Base-by-base conservation (phyloP, 768 basidiomycete genomes). In the Tulasnella sp. region DNA sequence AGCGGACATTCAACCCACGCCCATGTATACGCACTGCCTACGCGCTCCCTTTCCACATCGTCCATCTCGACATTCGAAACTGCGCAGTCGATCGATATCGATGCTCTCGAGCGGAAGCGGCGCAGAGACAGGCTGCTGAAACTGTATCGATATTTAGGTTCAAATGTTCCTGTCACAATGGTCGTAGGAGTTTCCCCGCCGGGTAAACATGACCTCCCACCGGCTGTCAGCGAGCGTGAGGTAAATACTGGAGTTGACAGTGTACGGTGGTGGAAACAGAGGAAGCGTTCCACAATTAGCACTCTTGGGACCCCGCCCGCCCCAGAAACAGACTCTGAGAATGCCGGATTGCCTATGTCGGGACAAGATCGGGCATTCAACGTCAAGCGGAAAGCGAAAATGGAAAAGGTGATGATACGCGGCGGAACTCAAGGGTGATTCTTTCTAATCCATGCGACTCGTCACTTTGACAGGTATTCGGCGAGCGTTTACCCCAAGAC, bases 131-230 rank as follows among this genome's bases (percentile, higher is more conserved):
- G 81, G 62, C 71, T 91, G 43, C 84, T 83, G 2, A 89, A 81
- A 67, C 75, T 91, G 3, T 86, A 90, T 68, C 84, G 88, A 43
- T 89, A 84, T 69, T 75, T 90, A 32, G 88, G 87, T n/a, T 86
- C 84, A 17, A 77, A 79, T 31, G 83, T 91, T 25, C 87, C 87
- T 6, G 67, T 76, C 12, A 77, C 79, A 61, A 77, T 87, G 34
- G 81, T 85, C 11, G 73, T 82, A 36, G 65, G 65, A 6, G 37
- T 40, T 2, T 27, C 55, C 15, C 37, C 56, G 31, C 25, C 59
- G 21, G 31, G 43, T 4, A 62, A 61, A 1, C n/a, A 39, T 17
- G 82, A 78, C 45, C 59, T 67, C 62, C 71, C 61, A 67, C 59
- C 60, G 12, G 65, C 66, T 15, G 61, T 65, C 15, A 61, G 70